phyloP scores from a whole-genome alignment of 2,329 filamentous ascomycete species.

The Pezicula rhizophila region DNA sequence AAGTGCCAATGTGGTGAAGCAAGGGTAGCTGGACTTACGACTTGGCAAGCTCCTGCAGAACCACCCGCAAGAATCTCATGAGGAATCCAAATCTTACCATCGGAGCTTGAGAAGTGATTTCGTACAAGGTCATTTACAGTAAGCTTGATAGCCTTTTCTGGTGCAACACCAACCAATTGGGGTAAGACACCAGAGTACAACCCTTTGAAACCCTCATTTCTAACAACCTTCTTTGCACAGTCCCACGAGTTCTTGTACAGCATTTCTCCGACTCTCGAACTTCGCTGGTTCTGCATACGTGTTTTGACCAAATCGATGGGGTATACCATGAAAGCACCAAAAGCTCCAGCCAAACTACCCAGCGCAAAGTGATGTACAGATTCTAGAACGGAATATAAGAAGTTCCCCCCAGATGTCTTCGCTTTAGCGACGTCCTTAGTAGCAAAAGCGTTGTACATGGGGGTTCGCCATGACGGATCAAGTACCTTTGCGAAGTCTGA shows the following conservation, averaged over 20 bases:
- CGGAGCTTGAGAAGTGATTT: conserved; percentile 64
- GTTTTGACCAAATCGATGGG: conserved; percentile 99
- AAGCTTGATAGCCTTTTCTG: conserved; percentile 98
- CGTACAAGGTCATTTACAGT: conserved; percentile 95
- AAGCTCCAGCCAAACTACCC: conserved; percentile 86
- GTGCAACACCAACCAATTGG: conserved; percentile 95
- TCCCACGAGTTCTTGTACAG: conserved; percentile 97
- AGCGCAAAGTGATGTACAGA: conserved; percentile 87
- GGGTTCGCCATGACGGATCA: conserved; percentile 82
- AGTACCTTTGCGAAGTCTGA: conserved; percentile 90
- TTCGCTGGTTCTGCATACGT: conserved; percentile 94
- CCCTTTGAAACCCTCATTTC: conserved; percentile 83
- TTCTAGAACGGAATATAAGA: conserved; percentile 62
- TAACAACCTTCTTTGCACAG: conserved; percentile 87
- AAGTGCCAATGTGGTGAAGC: conserved; percentile 1
- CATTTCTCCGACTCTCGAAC: conserved; percentile 72
- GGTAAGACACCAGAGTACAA: conserved; percentile 93
- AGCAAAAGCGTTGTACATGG: conserved; percentile 26
- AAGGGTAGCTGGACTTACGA: conserved; percentile 55
- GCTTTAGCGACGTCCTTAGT: conserved; percentile 37
- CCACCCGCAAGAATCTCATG: conserved; percentile 85
- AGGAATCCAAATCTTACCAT: conserved; percentile 64
- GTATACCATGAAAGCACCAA: conserved; percentile 99
- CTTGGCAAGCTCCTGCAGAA: conserved; percentile 87
- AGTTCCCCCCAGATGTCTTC: conserved; percentile 46